Percentiles rank a stretch among this genome's conserved stretches.
Evolutionary conservation across 106 monocot genomes (phyloP).

Genomic region (Phalaenopsis aphrodite): DNA sequence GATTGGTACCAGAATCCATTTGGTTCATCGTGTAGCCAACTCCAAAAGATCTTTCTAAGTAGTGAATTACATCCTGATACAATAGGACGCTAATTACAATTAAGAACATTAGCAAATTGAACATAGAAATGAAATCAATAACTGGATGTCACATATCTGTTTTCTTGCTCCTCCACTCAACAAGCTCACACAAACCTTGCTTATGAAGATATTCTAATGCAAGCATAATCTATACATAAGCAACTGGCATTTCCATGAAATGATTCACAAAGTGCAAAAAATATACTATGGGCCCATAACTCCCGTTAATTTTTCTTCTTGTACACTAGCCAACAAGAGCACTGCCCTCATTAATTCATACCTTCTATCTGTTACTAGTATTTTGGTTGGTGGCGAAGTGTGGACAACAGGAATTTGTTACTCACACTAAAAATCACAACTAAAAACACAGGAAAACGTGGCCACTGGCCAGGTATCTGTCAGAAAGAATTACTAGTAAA

Average conservation of each 20-base stretch:
- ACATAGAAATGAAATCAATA: background rate
- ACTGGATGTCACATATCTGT: too few relatives aligned
- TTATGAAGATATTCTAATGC: too few relatives aligned
- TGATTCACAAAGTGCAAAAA: background rate
- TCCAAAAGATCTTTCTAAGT: conserved; percentile 37
- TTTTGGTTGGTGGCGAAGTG: too few relatives aligned
- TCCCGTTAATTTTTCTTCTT: background rate
- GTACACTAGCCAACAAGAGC: background rate
- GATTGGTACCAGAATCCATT: conserved; percentile 26
- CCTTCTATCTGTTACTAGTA: too few relatives aligned
- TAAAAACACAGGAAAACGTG: too few relatives aligned
- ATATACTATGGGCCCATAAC: background rate
- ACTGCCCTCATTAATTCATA: too few relatives aligned
- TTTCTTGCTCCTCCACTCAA: too few relatives aligned
- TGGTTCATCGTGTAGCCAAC: conserved; percentile 28
- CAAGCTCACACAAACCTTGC: too few relatives aligned
- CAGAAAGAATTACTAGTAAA: too few relatives aligned
- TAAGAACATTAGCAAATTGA: background rate
- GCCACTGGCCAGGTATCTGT: too few relatives aligned
- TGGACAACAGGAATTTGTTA: too few relatives aligned
- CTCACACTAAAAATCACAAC: too few relatives aligned
- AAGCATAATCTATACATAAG: background rate
- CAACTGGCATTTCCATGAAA: background rate
- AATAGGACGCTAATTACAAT: background rate
- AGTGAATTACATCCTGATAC: conserved; percentile 27